These are phyloP conservation scores for Fistulifera pelliculosa DNA, from an alignment of 108 stramenopile genomes.

Conservation along the genomic window DNA sequence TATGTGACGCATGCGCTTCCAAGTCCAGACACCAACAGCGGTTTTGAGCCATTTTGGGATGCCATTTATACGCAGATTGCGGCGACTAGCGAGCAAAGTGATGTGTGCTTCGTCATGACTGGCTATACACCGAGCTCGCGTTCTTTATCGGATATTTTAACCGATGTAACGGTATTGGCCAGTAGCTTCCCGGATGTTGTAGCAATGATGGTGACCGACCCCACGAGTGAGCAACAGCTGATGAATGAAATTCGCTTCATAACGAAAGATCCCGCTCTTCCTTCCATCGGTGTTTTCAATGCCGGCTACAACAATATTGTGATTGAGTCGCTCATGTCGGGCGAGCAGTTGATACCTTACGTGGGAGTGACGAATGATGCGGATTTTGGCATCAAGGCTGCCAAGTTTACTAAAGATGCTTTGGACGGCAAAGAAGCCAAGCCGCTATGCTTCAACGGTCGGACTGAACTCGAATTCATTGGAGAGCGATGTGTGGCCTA, in stretches of 20 bases:
- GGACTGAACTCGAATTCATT: background rate
- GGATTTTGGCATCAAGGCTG: background rate
- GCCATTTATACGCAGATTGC: conserved; percentile 6
- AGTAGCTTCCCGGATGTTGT: background rate
- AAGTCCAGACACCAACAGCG: background rate
- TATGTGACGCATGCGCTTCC: conserved; percentile 4
- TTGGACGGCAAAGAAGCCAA: background rate
- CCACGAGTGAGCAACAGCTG: background rate
- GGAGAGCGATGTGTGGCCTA: background rate
- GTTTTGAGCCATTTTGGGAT: conserved; percentile 5
- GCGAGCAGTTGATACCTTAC: background rate
- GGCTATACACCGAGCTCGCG: background rate
- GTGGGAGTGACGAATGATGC: background rate
- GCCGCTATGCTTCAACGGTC: conserved; percentile 1
- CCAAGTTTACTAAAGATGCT: background rate
- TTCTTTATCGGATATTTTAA: background rate
- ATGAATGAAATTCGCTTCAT: conserved; percentile 1
- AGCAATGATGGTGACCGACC: conserved; percentile 8
- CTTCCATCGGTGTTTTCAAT: conserved; percentile 6
- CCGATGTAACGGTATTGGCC: background rate
- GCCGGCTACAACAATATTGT: conserved; percentile 7
- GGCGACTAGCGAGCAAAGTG: background rate
- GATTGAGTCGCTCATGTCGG: background rate
- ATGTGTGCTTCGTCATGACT: conserved; percentile 7
- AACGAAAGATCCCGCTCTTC: background rate